Evolutionary conservation across 2,329 filamentous ascomycete genomes (phyloP).

Genomic region (Colletotrichum sp.): DNA sequence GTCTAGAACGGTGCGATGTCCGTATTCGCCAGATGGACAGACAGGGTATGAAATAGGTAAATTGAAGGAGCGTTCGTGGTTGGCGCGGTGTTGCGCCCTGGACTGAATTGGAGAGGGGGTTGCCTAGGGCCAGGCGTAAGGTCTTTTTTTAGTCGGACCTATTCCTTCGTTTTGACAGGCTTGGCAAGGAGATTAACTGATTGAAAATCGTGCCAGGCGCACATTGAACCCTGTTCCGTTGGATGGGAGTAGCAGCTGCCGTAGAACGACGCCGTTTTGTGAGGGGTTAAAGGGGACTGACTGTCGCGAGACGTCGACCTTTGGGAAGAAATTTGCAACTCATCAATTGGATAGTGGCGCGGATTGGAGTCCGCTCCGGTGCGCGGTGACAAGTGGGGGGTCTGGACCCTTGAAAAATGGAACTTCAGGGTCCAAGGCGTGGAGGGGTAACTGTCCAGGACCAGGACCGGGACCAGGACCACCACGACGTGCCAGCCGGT

Average conservation of each 20-base stretch:
- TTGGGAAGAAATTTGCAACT: conserved; percentile 17
- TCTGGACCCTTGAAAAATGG: conserved; percentile 21
- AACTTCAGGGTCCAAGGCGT: conserved; percentile 20
- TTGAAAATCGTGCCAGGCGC: not conserved
- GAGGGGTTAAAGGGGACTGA: not conserved
- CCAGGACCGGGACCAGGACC: not conserved
- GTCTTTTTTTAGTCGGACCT: not conserved
- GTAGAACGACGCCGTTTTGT: conserved; percentile 8
- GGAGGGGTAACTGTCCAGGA: conserved; percentile 11
- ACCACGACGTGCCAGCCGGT: not conserved
- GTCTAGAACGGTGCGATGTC: not conserved
- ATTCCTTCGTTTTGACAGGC: not conserved
- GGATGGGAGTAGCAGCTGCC: not conserved
- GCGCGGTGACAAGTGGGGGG: conserved; percentile 14
- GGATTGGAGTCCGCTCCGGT: conserved; percentile 16
- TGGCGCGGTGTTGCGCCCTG: not conserved
- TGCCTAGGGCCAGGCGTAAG: not conserved
- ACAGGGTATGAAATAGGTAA: not conserved
- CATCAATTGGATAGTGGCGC: conserved; percentile 12
- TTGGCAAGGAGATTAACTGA: not conserved
- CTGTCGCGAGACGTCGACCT: not conserved
- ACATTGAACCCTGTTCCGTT: not conserved
- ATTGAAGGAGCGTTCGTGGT: not conserved
- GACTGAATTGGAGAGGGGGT: not conserved
- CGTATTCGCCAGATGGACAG: not conserved